Evolutionary conservation across 2,329 filamentous ascomycete genomes (phyloP).

Genomic region (Orbilia ellipsospora): DNA sequence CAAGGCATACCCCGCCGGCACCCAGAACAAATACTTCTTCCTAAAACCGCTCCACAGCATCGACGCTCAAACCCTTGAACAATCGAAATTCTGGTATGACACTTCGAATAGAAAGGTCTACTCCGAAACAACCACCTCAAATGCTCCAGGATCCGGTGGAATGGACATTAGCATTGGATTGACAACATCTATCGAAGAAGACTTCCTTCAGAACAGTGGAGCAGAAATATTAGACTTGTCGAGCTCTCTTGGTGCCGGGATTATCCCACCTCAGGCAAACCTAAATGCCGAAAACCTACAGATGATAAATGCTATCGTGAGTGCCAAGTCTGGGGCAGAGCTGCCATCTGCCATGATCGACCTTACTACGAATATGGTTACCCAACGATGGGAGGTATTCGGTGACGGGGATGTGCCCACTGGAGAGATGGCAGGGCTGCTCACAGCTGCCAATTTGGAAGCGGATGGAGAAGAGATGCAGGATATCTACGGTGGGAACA

Average conservation of each 20-base stretch:
- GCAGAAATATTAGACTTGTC: slow-evolving; percentile 3
- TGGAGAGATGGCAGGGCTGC: slow-evolving; percentile 1
- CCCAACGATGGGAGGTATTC: slow-evolving; percentile 40
- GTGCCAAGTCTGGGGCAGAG: slow-evolving; percentile 3
- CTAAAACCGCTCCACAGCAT: slow-evolving; percentile 11
- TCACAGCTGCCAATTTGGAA: slow-evolving; percentile 32
- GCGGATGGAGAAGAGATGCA: neutral
- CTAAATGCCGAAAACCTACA: neutral
- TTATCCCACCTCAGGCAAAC: neutral
- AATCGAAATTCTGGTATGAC: slow-evolving; percentile 43
- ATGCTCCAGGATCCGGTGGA: slow-evolving; percentile 6
- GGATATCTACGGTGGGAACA: slow-evolving; percentile 23
- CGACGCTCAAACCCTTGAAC: neutral
- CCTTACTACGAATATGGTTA: neutral
- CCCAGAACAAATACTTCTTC: slow-evolving; percentile 35
- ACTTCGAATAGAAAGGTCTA: slow-evolving; percentile 9
- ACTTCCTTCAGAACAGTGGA: neutral
- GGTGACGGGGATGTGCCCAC: neutral
- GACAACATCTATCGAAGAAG: slow-evolving; percentile 26
- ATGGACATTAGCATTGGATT: neutral
- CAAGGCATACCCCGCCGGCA: neutral
- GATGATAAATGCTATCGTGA: no score
- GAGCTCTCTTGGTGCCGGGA: neutral
- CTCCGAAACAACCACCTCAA: slow-evolving; percentile 13
- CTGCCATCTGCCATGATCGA: slow-evolving; percentile 10